Percentiles rank a stretch among this genome's conserved stretches.
These are phyloP conservation scores for Oldenlandia corymbosa DNA, from an alignment of 257 asterid species.

Conservation along the genomic window DNA sequence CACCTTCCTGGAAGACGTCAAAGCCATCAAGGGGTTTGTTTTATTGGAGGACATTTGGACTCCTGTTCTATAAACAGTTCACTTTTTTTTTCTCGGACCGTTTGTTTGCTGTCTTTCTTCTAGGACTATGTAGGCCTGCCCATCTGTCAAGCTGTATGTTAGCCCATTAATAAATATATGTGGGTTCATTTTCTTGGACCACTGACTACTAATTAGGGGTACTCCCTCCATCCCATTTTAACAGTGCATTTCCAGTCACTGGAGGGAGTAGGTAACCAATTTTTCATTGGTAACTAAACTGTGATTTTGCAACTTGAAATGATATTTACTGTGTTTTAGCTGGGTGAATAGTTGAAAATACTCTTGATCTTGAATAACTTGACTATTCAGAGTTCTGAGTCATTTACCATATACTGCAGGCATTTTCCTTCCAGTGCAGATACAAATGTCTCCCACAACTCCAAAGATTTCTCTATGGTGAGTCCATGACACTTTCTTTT, in stretches of 20 bases:
- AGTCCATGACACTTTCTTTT: no score
- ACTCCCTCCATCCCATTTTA: no score
- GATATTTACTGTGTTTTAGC: no score
- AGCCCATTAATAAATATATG: neutral
- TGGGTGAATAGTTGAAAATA: no score
- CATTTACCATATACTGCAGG: constrained; percentile 31
- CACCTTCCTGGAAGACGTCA: constrained; percentile 8
- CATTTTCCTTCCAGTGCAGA: constrained; percentile 57
- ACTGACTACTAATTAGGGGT: no score
- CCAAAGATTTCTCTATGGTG: constrained; percentile 52
- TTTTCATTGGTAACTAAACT: no score
- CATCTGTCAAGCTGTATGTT: neutral
- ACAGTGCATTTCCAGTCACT: no score
- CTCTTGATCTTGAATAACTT: neutral
- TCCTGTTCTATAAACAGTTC: no score
- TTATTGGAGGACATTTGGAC: no score
- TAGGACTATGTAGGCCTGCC: neutral
- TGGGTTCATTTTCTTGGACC: neutral
- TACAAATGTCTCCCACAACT: constrained; percentile 41
- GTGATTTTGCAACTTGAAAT: no score
- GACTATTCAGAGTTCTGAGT: neutral
- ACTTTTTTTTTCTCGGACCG: neutral
- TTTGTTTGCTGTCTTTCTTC: constrained; percentile 3
- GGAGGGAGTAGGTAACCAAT: no score
- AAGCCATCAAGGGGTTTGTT: no score